Conservation (phyloP, 371 early-diverging fungal species). For the Fennellomyces sp. region DNA sequence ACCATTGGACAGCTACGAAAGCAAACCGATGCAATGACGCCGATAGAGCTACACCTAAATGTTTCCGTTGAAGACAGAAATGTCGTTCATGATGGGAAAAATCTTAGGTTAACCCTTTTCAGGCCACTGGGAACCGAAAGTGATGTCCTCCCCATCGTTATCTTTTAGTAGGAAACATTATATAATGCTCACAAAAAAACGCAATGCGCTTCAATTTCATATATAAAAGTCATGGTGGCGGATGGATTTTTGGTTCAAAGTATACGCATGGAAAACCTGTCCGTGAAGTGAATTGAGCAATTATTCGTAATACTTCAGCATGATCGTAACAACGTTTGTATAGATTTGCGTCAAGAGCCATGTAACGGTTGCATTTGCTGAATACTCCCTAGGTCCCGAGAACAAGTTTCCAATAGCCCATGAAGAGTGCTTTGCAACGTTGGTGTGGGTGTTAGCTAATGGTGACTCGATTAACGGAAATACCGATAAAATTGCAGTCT, state of each 20-base stretch:
- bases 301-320: neutral
- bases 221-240: slow-evolving; percentile 21
- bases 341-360: slow-evolving; percentile 10
- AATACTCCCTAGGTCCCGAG: slow-evolving; percentile 9
- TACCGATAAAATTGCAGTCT: slow-evolving; percentile 16
- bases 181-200: neutral
- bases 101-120: slow-evolving; percentile 1
- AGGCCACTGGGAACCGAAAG: slow-evolving; percentile 18
- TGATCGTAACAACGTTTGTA: neutral
- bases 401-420: slow-evolving; percentile 22
- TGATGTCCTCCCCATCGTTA: slow-evolving; percentile 13
- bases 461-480: slow-evolving; percentile 16
- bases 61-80: neutral
- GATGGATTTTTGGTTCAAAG: slow-evolving; percentile 19
- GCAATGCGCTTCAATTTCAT: neutral
- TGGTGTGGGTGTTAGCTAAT: slow-evolving; percentile 24
- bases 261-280: slow-evolving; percentile 12
- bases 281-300: slow-evolving; percentile 11
- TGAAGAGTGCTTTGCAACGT: slow-evolving; percentile 28
- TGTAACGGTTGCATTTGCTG: slow-evolving; percentile 11
- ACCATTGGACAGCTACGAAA: neutral
- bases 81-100: neutral
- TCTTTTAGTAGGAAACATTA: slow-evolving; percentile 19
- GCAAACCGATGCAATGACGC: too few species aligned
- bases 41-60: neutral